phyloP scores from a whole-genome alignment of 148 eudicot species.

The Salicornia ramosissima region DNA sequence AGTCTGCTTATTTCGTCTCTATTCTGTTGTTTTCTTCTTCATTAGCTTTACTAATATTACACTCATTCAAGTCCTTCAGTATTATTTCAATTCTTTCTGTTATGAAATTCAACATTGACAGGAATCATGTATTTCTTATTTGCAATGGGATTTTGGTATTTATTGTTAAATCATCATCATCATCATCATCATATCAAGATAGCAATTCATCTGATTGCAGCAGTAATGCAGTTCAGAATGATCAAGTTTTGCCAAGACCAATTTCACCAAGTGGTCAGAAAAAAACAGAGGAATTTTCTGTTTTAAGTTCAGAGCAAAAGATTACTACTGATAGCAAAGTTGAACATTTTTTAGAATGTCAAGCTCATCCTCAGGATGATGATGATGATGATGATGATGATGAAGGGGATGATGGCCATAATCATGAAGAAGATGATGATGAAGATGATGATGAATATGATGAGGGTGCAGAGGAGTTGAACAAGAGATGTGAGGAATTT shows the following conservation, averaged over 20 bases:
- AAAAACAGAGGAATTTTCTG: constrained; percentile 4
- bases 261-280: neutral
- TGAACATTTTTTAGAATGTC: neutral
- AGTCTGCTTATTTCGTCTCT: constrained; percentile 10
- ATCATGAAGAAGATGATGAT: constrained; percentile 5
- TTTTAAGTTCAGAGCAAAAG: neutral
- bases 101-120: constrained; percentile 36
- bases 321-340: neutral
- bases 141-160: constrained; percentile 59
- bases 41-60: constrained; percentile 1
- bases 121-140: constrained; percentile 56
- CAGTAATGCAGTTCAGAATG: constrained; percentile 4
- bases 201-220: neutral
- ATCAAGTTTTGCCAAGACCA: neutral
- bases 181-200: neutral
- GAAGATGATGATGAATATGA: constrained; percentile 13
- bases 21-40: constrained; percentile 21
- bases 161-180: constrained; percentile 38
- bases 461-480: constrained; percentile 42
- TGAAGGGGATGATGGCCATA: neutral
- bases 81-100: constrained; percentile 11
- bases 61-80: constrained; percentile 12
- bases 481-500: constrained; percentile 61
- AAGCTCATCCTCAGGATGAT: too few relatives aligned
- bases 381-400: neutral